phyloP scores from a whole-genome alignment of 495 filamentous ascomycete genomes.

The Daldinia decipiens region DNA sequence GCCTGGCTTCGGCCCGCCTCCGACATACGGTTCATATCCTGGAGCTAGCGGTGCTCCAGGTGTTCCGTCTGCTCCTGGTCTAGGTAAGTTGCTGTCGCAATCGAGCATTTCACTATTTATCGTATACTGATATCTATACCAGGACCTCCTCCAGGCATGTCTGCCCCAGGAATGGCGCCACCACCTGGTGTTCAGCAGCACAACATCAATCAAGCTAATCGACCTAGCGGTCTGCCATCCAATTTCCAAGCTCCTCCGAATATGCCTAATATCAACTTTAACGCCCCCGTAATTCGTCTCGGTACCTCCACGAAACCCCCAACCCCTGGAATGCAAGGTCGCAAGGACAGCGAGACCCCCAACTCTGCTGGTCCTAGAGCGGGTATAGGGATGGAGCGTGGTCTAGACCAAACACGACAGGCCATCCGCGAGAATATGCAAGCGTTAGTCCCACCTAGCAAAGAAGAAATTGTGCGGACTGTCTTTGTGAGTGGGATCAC shows the following conservation, averaged over 20 bases:
- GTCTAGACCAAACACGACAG: constrained; percentile 73
- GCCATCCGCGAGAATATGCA: constrained; percentile 78
- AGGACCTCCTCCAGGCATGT: constrained; percentile 77
- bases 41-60: constrained; percentile 69
- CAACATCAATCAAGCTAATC: constrained; percentile 72
- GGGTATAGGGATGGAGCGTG: constrained; percentile 73
- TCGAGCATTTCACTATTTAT: constrained; percentile 13
- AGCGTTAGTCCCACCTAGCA: constrained; percentile 83
- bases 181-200: constrained; percentile 83
- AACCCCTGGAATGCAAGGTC: constrained; percentile 57
- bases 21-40: constrained; percentile 77
- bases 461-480: constrained; percentile 89
- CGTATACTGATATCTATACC: constrained; percentile 29
- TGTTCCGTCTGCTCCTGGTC: constrained; percentile 81
- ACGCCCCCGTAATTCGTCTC: constrained; percentile 93
- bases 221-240: constrained; percentile 80
- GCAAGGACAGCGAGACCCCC: constrained; percentile 55
- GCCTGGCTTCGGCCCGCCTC: constrained; percentile 74
- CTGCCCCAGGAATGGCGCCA: constrained; percentile 80
- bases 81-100: constrained; percentile 69
- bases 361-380: constrained; percentile 63
- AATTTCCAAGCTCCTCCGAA: constrained; percentile 92
- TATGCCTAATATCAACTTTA: constrained; percentile 98
- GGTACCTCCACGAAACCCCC: constrained; percentile 75
- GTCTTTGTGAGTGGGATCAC: constrained; percentile 91